A percentile compares a stretch with the other conserved stretches of the same genome.
Evolutionary conservation across 2,329 filamentous ascomycete genomes (phyloP).

Genomic region (Cladorrhinum sp.): DNA sequence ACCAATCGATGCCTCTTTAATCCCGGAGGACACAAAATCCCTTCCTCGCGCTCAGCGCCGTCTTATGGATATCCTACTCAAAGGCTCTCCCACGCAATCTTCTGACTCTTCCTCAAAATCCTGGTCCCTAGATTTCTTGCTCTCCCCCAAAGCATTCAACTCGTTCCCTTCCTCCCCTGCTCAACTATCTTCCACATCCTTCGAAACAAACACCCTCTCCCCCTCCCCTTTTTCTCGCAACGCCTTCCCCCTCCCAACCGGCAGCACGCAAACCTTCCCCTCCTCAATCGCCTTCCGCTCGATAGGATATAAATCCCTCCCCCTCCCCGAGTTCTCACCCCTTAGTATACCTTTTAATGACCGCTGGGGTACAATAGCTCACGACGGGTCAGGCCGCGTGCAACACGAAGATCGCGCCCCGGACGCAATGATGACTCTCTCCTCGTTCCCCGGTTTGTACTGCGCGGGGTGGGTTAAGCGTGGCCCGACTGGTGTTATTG

Average conservation of each 20-base stretch:
- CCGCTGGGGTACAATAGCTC: constrained; percentile 70
- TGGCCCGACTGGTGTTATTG: constrained; percentile 92
- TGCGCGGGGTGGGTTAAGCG: constrained; percentile 96
- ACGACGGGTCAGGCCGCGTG: constrained; percentile 77
- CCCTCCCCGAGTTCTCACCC: constrained; percentile 70
- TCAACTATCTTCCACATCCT: constrained; percentile 62
- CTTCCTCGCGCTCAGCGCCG: constrained; percentile 74
- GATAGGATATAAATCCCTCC: constrained; percentile 87
- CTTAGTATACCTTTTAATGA: constrained; percentile 77
- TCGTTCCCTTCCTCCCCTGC: constrained; percentile 44
- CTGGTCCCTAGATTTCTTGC: constrained; percentile 83
- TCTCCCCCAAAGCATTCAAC: constrained; percentile 71
- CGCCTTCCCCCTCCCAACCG: constrained; percentile 48
- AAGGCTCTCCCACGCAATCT: constrained; percentile 58
- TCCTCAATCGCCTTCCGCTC: constrained; percentile 81
- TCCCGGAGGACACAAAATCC: constrained; percentile 65
- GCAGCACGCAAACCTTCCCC: constrained; percentile 52
- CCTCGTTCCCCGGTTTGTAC: constrained; percentile 68
- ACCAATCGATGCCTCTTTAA: constrained; percentile 61
- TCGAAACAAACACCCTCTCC: constrained; percentile 58
- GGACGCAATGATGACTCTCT: constrained; percentile 39
- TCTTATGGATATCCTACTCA: constrained; percentile 75
- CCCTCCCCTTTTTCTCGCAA: constrained; percentile 51
- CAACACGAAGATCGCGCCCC: constrained; percentile 36
- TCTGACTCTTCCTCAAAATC: constrained; percentile 52